Base-by-base conservation (phyloP, 1,284 basidiomycete species). In the Naganishia albida region DNA sequence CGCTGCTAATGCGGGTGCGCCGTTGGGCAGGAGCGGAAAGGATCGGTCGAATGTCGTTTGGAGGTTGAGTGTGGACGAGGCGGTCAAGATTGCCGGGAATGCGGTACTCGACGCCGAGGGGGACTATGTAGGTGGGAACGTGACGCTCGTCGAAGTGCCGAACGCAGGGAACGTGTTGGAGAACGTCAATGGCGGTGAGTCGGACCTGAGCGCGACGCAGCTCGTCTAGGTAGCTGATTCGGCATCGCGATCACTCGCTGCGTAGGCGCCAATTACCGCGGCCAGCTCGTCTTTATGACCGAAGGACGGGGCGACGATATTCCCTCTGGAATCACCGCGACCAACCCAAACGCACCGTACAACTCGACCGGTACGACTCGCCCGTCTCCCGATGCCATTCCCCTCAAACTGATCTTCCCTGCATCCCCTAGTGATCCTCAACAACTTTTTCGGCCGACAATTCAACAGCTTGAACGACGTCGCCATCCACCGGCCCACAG, bases 381-480 rank as follows among this genome's bases (percentile, higher is more conserved):
- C 40, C 23, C 38, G 7, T 7, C 15, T 40, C 28, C 20, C 48
- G n/a, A n/a, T 49, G 30, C 44, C 43, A 38, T 26, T 16, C 59
- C 28, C 49, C 26, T 12, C 30, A 30, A n/a, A 26, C 51, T 23
- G 30, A 52, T 15, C 7, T 4, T 39, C 13, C 39, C 2, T 26
- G 20, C 39, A n/a, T n/a, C n/a, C n/a, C n/a, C n/a, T n/a, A 23
- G 83, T 87, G 48, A 71, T 88, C 18, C 73, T 88, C 63, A 85
- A 89, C 79, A 89, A 87, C 76, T 87, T 81, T 73, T 87, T 84
- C 70, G 89, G 89, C 2, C 81, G 88, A 10, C 88, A 90, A 72
- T 92, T 91, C 80, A 90, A 88, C 77, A 88, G 88, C 1, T 77
- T 90, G 60, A 90, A 91, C 74, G 90, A 92, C 72, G 80, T 87